These are phyloP conservation scores for Dryas drummondii DNA, from an alignment of 306 rosid genomes.

Conservation along the genomic window DNA sequence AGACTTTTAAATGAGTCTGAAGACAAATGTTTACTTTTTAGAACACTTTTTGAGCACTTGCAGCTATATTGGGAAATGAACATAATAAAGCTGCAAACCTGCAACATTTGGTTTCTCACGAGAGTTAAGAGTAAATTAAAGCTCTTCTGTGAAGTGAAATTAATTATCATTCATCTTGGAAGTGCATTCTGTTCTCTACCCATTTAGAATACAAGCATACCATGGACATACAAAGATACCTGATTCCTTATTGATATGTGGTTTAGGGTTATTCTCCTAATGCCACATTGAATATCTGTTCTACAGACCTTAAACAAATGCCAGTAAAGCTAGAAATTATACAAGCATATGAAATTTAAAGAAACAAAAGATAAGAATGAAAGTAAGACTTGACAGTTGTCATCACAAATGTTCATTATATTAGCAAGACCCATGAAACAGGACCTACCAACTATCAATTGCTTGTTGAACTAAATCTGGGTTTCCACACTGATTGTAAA, in stretches of 20 bases:
- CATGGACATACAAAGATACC: background rate
- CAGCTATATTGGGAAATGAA: background rate
- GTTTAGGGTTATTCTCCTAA: background rate
- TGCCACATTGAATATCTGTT: background rate
- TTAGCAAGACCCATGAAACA: background rate
- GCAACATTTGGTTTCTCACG: conserved; percentile 1
- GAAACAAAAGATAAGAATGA: background rate
- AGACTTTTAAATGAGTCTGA: background rate
- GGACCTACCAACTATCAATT: conserved; percentile 77
- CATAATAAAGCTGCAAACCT: background rate
- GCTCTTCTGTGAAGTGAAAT: background rate
- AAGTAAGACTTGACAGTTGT: background rate
- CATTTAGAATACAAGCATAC: background rate
- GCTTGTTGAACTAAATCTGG: conserved; percentile 64
- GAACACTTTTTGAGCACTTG: background rate
- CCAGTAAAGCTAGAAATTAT: background rate
- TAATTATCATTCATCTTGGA: background rate
- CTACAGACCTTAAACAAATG: background rate
- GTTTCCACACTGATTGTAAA: conserved; percentile 61
- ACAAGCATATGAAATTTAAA: background rate
- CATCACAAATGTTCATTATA: background rate
- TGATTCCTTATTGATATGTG: background rate
- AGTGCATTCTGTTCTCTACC: background rate
- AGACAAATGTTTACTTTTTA: background rate
- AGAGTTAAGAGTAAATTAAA: background rate